Conservation (phyloP, 2,329 filamentous ascomycete genomes). For the Colletotrichum sp. region DNA sequence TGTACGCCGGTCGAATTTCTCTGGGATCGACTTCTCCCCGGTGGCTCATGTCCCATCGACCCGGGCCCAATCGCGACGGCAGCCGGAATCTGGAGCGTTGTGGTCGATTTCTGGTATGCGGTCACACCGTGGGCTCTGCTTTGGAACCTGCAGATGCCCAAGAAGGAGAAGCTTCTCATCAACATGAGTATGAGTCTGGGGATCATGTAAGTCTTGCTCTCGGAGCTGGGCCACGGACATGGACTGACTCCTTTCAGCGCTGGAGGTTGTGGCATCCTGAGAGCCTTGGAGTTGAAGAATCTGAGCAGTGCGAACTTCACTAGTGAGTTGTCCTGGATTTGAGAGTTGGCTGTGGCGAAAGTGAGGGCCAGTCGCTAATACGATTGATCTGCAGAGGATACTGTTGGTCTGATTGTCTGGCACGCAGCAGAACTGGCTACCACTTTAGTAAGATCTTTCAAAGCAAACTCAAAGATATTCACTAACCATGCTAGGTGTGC, state of each 20-base stretch:
- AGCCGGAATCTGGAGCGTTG: conserved; percentile 23
- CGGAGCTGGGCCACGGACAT: no score
- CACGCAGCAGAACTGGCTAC: conserved; percentile 42
- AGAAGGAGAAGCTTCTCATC: conserved; percentile 49
- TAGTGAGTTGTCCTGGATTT: not conserved
- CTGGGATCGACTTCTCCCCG: conserved; percentile 12
- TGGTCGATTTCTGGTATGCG: conserved; percentile 44
- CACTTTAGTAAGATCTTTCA: conserved; percentile 28
- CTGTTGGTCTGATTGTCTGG: conserved; percentile 41
- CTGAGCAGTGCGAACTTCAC: conserved; percentile 28
- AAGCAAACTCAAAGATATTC: not conserved
- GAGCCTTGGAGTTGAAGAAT: conserved; percentile 31
- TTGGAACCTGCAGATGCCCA: conserved; percentile 48
- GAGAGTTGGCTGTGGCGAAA: not conserved
- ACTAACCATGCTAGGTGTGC: conserved; percentile 29
- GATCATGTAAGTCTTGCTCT: conserved; percentile 31
- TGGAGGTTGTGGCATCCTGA: conserved; percentile 31
- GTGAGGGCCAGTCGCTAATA: not conserved
- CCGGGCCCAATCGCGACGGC: conserved; percentile 14
- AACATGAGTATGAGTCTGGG: conserved; percentile 46
- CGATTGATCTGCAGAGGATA: conserved; percentile 31
- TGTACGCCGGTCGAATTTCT: conserved; percentile 11
- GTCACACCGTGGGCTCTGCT: conserved; percentile 49
- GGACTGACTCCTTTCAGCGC: conserved; percentile 23
- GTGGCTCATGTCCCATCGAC: conserved; percentile 5